A percentile compares a stretch with the other conserved stretches of the same genome.
phyloP scores from a whole-genome alignment of 2,329 filamentous ascomycete genomes.

The Colletotrichum tropicale region DNA sequence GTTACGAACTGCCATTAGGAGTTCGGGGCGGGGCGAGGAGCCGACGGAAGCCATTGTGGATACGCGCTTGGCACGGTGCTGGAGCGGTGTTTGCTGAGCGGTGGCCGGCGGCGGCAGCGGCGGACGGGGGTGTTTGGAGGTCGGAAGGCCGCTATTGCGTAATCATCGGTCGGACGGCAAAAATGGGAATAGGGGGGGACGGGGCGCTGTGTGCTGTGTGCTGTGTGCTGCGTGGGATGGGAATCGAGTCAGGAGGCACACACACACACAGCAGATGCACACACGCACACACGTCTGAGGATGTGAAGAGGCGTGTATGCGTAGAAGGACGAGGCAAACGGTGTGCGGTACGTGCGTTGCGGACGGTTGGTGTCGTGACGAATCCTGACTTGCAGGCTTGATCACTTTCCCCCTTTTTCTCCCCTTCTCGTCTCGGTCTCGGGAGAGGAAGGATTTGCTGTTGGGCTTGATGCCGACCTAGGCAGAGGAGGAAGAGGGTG shows the following conservation, averaged over 20 bases:
- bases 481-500: neutral
- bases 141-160: conserved; percentile 13
- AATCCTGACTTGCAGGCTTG: neutral
- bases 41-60: conserved; percentile 24
- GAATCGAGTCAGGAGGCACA: neutral
- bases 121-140: neutral
- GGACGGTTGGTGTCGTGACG: neutral
- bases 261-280: neutral
- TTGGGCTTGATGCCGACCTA: neutral
- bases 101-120: neutral
- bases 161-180: conserved; percentile 12
- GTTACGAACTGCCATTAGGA: conserved; percentile 25
- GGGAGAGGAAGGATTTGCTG: neutral
- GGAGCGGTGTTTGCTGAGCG: neutral
- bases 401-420: neutral
- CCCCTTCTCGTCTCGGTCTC: neutral
- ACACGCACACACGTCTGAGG: neutral
- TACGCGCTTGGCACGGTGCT: conserved; percentile 1
- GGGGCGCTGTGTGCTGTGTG: neutral
- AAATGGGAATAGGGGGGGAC: neutral
- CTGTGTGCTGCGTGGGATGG: neutral
- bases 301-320: neutral
- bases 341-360: neutral
- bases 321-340: neutral
- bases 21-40: conserved; percentile 21